Evolutionary conservation across 495 filamentous ascomycete species (phyloP).

Genomic region (Talaromyces ruber): DNA sequence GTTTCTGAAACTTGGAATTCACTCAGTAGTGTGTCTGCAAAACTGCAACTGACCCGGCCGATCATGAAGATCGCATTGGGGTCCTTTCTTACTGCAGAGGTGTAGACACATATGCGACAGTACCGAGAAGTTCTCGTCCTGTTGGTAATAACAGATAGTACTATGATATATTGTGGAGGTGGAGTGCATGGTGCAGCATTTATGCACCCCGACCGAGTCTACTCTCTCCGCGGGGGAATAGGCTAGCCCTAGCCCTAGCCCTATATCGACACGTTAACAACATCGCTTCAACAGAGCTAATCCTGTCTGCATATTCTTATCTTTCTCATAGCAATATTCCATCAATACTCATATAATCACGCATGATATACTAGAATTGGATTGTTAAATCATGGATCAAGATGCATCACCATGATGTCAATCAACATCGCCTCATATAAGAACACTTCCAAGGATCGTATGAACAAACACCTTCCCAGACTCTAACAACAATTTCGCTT

Average conservation of each 20-base stretch:
- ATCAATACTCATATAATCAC: background rate
- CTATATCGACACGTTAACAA: background rate
- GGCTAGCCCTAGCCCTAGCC: background rate
- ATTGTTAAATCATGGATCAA: background rate
- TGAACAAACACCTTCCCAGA: background rate
- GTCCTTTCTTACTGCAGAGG: background rate
- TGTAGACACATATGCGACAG: background rate
- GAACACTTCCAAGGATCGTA: background rate
- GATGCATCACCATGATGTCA: conserved; percentile 4
- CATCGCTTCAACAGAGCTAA: background rate
- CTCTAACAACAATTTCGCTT: background rate
- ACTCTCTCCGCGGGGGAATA: background rate
- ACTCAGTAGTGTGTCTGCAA: no score
- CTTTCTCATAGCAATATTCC: background rate
- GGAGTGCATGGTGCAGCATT: background rate
- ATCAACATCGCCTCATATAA: background rate
- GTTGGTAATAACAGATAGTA: background rate
- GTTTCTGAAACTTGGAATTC: background rate
- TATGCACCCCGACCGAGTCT: background rate
- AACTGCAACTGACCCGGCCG: background rate
- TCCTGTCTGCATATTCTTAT: background rate
- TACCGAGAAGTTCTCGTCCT: background rate
- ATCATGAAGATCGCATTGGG: background rate
- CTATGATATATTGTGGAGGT: background rate
- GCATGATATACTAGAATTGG: background rate